A percentile compares a stretch with the other conserved stretches of the same genome.
phyloP scores from a whole-genome alignment of 2,329 filamentous ascomycete genomes.

The Cladobotryum mycophilum region DNA sequence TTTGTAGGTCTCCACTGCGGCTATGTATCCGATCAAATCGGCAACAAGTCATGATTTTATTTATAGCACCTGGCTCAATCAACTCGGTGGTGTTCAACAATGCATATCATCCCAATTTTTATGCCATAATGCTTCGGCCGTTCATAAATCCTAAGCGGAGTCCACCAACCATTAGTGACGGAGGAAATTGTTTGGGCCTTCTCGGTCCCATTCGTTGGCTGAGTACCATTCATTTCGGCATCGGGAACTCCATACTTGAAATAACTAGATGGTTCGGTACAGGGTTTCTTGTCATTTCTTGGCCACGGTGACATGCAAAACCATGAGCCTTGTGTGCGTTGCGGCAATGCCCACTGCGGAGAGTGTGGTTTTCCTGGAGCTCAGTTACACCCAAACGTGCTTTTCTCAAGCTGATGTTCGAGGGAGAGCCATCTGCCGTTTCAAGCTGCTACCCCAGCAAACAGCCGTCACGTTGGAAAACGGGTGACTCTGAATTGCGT shows the following conservation, averaged over 20 bases:
- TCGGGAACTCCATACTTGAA: neutral
- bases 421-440: slow-evolving; percentile 9
- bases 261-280: too few species aligned
- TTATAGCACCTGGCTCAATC: neutral
- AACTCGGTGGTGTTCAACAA: too few species aligned
- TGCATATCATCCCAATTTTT: too few species aligned
- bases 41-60: neutral
- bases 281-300: neutral
- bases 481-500: slow-evolving; percentile 12
- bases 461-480: slow-evolving; percentile 5
- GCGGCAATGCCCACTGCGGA: neutral
- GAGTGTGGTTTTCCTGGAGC: neutral
- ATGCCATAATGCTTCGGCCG: too few species aligned
- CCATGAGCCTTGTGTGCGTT: neutral
- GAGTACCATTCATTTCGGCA: neutral
- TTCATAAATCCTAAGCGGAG: too few species aligned
- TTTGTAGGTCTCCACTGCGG: slow-evolving; percentile 8
- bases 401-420: neutral
- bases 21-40: slow-evolving; percentile 3
- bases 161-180: too few species aligned
- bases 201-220: neutral
- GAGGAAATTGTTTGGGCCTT: too few species aligned
- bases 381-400: slow-evolving; percentile 1
- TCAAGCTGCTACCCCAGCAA: slow-evolving; percentile 9
- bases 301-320: neutral